These are phyloP conservation scores for Beta vulgaris DNA, from an alignment of 148 eudicot genomes.

Conservation along the genomic window DNA sequence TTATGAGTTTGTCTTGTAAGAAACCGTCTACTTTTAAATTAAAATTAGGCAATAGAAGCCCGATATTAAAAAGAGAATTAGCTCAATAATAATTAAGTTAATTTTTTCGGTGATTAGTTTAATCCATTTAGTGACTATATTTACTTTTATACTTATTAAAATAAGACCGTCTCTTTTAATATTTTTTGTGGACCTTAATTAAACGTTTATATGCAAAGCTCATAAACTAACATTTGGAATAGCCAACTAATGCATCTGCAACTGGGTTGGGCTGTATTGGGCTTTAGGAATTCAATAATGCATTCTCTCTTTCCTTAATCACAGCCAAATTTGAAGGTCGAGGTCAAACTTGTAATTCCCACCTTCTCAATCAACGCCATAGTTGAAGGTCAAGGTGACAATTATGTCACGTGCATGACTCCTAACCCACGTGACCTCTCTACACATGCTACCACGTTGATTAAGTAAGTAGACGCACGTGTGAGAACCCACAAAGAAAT, in stretches of 20 bases:
- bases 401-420: constrained; percentile 27
- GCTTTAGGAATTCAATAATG: neutral
- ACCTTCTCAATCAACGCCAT: constrained; percentile 4
- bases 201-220: no score
- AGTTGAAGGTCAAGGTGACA: constrained; percentile 10
- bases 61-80: no score
- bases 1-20: no score
- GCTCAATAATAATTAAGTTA: no score
- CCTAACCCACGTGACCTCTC: constrained; percentile 17
- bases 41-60: no score
- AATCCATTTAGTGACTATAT: no score
- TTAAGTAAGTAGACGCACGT: constrained; percentile 31
- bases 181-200: no score
- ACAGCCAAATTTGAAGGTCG: neutral
- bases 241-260: neutral
- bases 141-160: no score
- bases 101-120: no score
- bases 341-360: neutral
- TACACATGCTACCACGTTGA: constrained; percentile 32
- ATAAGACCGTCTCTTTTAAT: no score
- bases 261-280: neutral
- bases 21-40: no score
- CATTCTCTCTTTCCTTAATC: neutral
- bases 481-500: constrained; percentile 30
- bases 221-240: neutral